Percentiles rank a stretch among this genome's conserved stretches.
phyloP scores from a whole-genome alignment of 768 basidiomycete species.

The Mycena vulgaris region DNA sequence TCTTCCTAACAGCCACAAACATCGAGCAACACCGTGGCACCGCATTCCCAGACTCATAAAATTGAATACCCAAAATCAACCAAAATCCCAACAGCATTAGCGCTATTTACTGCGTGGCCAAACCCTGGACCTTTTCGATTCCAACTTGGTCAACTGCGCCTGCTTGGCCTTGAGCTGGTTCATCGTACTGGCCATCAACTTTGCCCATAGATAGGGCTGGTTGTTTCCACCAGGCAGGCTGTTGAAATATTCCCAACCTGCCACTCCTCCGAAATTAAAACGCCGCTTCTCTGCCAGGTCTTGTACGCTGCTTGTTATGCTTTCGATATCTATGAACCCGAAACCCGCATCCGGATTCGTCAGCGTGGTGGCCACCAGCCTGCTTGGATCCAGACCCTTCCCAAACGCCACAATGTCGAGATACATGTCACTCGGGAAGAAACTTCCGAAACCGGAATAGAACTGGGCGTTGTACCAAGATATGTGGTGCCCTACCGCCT shows the following conservation, averaged over 20 bases:
- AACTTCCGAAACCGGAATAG: slow-evolving; percentile 30
- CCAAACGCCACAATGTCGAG: slow-evolving; percentile 32
- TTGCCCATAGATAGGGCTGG: slow-evolving; percentile 33
- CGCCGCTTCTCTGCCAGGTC: slow-evolving; percentile 16
- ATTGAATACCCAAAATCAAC: background rate
- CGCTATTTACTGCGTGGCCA: slow-evolving; percentile 8
- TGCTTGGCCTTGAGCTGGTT: slow-evolving; percentile 4
- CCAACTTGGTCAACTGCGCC: slow-evolving; percentile 6
- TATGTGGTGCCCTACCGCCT: slow-evolving; percentile 29
- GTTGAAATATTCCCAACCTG: slow-evolving; percentile 37
- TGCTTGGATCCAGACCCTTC: slow-evolving; percentile 30
- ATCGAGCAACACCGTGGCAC: no score
- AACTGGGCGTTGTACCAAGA: slow-evolving; percentile 48
- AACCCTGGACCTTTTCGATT: slow-evolving; percentile 13
- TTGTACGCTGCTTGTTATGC: slow-evolving; percentile 11
- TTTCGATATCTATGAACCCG: slow-evolving; percentile 32
- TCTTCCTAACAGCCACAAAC: no score
- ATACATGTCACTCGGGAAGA: slow-evolving; percentile 38
- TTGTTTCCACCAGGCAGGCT: slow-evolving; percentile 19
- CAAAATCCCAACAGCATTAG: background rate
- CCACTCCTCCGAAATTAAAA: slow-evolving; percentile 36
- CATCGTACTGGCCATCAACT: slow-evolving; percentile 28
- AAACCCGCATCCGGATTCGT: slow-evolving; percentile 21
- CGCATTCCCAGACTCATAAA: no score
- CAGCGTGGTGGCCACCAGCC: slow-evolving; percentile 36